phyloP scores from a whole-genome alignment of 768 basidiomycete genomes.

The Pulveroboletus ravenelii region DNA sequence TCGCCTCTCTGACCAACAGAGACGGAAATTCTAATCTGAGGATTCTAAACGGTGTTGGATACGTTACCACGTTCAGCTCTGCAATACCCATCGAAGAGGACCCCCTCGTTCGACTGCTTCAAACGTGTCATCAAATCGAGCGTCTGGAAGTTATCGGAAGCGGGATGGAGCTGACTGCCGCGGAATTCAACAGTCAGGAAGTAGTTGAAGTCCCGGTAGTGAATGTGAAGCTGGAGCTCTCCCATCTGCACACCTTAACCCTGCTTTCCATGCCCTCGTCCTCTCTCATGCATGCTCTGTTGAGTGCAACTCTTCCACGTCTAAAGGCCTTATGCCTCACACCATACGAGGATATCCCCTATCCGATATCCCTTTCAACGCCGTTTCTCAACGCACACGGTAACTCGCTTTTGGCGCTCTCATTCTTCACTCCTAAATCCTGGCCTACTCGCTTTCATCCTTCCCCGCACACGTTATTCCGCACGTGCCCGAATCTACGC shows the following conservation, averaged over 20 bases:
- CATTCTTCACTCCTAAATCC: conserved; percentile 64
- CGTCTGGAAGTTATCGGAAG: conserved; percentile 59
- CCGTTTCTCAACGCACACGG: conserved; percentile 61
- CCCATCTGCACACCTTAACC: conserved; percentile 53
- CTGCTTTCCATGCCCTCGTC: conserved; percentile 66
- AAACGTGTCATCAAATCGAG: conserved; percentile 52
- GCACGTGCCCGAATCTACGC: conserved; percentile 49
- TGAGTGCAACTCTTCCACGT: conserved; percentile 56
- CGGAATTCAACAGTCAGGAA: conserved; percentile 30
- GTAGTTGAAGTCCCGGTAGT: conserved; percentile 20
- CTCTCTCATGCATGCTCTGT: conserved; percentile 54
- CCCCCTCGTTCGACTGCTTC: conserved; percentile 54
- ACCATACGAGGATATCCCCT: conserved; percentile 66
- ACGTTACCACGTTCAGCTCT: conserved; percentile 34
- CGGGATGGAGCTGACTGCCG: conserved; percentile 52
- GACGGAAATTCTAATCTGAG: conserved; percentile 48
- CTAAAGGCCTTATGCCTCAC: conserved; percentile 64
- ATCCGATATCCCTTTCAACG: conserved; percentile 52
- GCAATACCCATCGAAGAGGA: conserved; percentile 38
- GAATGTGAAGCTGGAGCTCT: conserved; percentile 45
- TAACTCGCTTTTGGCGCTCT: conserved; percentile 49
- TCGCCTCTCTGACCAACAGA: conserved; percentile 48
- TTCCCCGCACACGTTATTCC: conserved; percentile 46
- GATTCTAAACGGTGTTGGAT: conserved; percentile 51
- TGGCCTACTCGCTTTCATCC: conserved; percentile 60